Evolutionary conservation across 2,329 filamentous ascomycete genomes (phyloP).

Genomic region (Penicillium occitanis): DNA sequence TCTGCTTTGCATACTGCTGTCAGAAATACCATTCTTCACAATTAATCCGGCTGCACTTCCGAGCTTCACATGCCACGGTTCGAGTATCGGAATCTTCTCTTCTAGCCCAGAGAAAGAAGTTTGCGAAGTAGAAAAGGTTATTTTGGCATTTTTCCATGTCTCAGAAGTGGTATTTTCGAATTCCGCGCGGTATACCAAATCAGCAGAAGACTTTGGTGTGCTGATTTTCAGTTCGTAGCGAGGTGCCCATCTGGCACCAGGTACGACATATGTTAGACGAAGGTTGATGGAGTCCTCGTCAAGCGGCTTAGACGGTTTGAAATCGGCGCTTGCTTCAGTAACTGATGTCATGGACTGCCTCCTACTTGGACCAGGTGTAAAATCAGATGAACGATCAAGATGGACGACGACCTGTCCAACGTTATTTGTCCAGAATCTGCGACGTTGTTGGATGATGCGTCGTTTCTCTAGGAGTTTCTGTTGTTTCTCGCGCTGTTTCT

Average conservation of each 20-base stretch:
- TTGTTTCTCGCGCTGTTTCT: constrained; percentile 29
- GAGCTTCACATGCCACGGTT: constrained; percentile 59
- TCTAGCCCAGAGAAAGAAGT: constrained; percentile 58
- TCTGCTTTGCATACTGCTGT: constrained; percentile 22
- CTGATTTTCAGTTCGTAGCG: constrained; percentile 64
- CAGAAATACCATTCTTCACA: constrained; percentile 24
- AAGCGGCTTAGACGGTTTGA: not conserved
- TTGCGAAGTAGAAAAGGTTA: constrained; percentile 64
- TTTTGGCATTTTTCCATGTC: constrained; percentile 61
- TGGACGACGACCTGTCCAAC: constrained; percentile 39
- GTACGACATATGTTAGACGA: constrained; percentile 60
- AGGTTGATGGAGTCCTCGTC: constrained; percentile 34
- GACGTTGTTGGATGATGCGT: constrained; percentile 30
- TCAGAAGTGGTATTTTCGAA: constrained; percentile 64
- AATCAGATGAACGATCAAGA: constrained; percentile 35
- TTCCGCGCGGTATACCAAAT: constrained; percentile 62
- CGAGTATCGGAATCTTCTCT: constrained; percentile 56
- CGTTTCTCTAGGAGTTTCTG: constrained; percentile 30
- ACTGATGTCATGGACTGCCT: constrained; percentile 30
- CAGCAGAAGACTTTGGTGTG: constrained; percentile 54
- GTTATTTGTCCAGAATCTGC: constrained; percentile 38
- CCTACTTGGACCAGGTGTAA: constrained; percentile 25
- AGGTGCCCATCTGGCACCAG: constrained; percentile 59
- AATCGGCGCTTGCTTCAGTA: constrained; percentile 19
- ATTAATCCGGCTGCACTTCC: constrained; percentile 31